phyloP scores from a whole-genome alignment of 257 asterid species.

The Solanum commersonii region DNA sequence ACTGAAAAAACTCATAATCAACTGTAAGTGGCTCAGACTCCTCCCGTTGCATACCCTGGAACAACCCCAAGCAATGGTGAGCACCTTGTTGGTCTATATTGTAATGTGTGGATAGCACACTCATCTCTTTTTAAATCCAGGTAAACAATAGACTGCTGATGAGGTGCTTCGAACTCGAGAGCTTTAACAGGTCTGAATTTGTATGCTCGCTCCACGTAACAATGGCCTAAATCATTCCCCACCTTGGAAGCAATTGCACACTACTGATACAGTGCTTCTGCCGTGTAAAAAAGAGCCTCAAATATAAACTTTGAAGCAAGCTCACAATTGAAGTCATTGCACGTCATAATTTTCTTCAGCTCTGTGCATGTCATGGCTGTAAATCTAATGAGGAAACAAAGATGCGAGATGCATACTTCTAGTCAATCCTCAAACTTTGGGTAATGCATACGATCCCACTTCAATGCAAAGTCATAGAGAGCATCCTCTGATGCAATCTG shows the following conservation, averaged over 20 bases:
- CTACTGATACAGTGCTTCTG: constrained; percentile 57
- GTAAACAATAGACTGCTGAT: constrained; percentile 56
- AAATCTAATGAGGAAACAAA: constrained; percentile 58
- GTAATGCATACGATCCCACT: constrained; percentile 68
- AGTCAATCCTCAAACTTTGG: constrained; percentile 53
- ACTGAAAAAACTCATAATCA: constrained; percentile 63
- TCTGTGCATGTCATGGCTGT: constrained; percentile 71
- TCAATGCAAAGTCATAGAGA: constrained; percentile 55
- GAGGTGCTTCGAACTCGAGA: constrained; percentile 56
- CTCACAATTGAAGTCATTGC: constrained; percentile 50
- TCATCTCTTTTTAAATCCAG: constrained; percentile 68
- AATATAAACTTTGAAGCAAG: constrained; percentile 54
- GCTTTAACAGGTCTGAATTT: constrained; percentile 67
- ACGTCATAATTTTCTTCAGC: constrained; percentile 54
- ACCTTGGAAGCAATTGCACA: constrained; percentile 38
- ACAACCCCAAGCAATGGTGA: constrained; percentile 65
- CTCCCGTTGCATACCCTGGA: constrained; percentile 71
- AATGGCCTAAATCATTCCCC: constrained; percentile 19
- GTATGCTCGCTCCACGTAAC: constrained; percentile 62
- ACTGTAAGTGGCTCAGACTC: constrained; percentile 45
- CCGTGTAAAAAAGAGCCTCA: constrained; percentile 63
- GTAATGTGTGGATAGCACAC: constrained; percentile 69
- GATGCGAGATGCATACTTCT: constrained; percentile 42
- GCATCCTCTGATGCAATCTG: constrained; percentile 79
- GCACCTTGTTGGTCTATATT: constrained; percentile 58